A percentile compares a stretch with the other conserved stretches of the same genome.
Conservation (phyloP, 148 eudicot species). For the Euryodendron excelsum region DNA sequence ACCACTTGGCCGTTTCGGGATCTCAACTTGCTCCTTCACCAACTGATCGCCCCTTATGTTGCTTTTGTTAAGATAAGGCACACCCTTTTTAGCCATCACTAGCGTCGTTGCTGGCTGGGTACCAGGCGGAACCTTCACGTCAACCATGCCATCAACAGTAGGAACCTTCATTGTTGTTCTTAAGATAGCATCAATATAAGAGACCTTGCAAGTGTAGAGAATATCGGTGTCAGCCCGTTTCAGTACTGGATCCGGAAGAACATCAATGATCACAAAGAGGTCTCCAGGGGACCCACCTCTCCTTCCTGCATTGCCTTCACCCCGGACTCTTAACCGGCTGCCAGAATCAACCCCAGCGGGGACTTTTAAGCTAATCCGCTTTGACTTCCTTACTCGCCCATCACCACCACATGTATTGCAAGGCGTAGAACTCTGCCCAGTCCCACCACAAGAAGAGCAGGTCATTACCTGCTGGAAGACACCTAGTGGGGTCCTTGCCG, state of each 20-base stretch:
- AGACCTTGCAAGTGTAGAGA: conserved; percentile 74
- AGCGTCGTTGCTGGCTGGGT: conserved; percentile 91
- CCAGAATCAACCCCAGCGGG: conserved; percentile 95
- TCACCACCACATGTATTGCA: conserved; percentile 82
- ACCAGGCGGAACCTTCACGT: conserved; percentile 83
- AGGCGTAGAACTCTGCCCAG: conserved; percentile 75
- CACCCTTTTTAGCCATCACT: conserved; percentile 94
- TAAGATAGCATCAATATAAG: conserved; percentile 86
- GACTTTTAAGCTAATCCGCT: conserved; percentile 77
- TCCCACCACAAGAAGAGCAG: conserved; percentile 78
- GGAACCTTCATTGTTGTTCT: conserved; percentile 88
- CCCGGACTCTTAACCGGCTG: conserved; percentile 72
- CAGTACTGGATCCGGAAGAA: conserved; percentile 67
- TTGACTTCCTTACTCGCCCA: conserved; percentile 78
- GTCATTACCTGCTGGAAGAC: conserved; percentile 92
- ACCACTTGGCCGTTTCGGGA: conserved; percentile 68
- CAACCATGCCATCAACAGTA: conserved; percentile 85
- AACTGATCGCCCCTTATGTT: conserved; percentile 85
- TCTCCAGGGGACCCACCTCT: conserved; percentile 93
- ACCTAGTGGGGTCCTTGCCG: conserved; percentile 90
- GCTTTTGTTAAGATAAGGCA: conserved; percentile 65
- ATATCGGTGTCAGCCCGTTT: conserved; percentile 85
- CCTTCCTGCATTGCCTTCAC: conserved; percentile 86
- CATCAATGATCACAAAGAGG: conserved; percentile 68
- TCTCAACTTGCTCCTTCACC: conserved; percentile 86